Evolutionary conservation across 164 flowering plant genomes (phyloP).

Genomic region (Magnolia kwangsiensis): DNA sequence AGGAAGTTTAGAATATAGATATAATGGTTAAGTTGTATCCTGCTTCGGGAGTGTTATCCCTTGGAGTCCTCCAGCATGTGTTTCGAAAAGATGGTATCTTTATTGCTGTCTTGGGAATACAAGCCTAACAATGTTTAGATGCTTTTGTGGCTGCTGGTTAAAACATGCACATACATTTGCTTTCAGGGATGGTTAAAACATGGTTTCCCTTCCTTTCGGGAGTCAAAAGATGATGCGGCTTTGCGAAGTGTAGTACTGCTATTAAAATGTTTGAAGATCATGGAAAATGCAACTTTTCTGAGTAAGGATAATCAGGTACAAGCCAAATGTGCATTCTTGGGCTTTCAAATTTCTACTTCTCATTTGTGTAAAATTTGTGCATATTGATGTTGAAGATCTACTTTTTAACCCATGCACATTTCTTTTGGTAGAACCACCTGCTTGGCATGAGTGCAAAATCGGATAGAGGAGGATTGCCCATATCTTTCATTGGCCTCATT

Average conservation of each 20-base stretch:
- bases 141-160: neutral
- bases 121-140: neutral
- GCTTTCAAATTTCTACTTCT: neutral
- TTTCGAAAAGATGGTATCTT: neutral
- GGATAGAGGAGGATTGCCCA: constrained; percentile 26
- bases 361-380: neutral
- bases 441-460: constrained; percentile 57
- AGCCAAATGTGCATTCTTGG: neutral
- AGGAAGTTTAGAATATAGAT: neutral
- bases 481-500: constrained; percentile 58
- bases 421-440: constrained; percentile 56
- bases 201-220: constrained; percentile 21
- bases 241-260: constrained; percentile 49
- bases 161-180: constrained; percentile 2
- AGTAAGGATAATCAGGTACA: constrained; percentile 92
- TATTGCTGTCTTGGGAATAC: neutral
- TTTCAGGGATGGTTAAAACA: constrained; percentile 52
- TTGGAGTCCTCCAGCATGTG: neutral
- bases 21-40: neutral
- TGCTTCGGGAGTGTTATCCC: neutral
- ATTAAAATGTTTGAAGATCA: constrained; percentile 81
- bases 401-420: constrained; percentile 1
- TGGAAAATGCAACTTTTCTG: constrained; percentile 94
- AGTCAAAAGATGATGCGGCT: constrained; percentile 32
- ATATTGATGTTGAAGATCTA: neutral